These are phyloP conservation scores for Closterium sp. DNA, from an alignment of 139 green algal genomes.

Conservation along the genomic window DNA sequence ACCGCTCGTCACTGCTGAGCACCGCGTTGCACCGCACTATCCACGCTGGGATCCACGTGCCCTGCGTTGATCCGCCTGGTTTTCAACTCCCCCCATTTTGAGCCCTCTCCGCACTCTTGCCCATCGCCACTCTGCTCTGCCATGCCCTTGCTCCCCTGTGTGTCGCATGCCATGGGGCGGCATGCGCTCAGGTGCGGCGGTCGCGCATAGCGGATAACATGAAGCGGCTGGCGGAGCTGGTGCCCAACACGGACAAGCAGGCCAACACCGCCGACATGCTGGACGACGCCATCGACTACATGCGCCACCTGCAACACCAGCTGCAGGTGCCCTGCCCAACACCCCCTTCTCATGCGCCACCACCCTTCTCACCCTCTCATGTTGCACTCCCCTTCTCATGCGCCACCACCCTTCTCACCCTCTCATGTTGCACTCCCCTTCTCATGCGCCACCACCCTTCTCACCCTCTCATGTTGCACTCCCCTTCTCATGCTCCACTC, in stretches of 20 bases:
- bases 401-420: too few relatives aligned
- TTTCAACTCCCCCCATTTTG: background rate
- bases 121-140: too few relatives aligned
- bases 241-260: slow-evolving; percentile 39
- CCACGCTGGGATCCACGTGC: too few relatives aligned
- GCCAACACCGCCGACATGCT: slow-evolving; percentile 44
- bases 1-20: background rate
- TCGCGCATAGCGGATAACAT: slow-evolving; percentile 39
- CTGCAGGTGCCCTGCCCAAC: too few relatives aligned
- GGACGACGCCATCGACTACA: slow-evolving; percentile 35
- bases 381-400: too few relatives aligned
- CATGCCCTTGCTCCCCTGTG: background rate
- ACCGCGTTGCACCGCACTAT: too few relatives aligned
- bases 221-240: slow-evolving; percentile 28
- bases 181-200: slow-evolving; percentile 33
- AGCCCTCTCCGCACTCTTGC: too few relatives aligned
- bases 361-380: background rate
- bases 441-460: too few relatives aligned
- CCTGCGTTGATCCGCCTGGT: background rate
- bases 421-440: too few relatives aligned
- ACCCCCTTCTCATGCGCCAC: background rate
- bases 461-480: too few relatives aligned
- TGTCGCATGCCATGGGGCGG: slow-evolving; percentile 12
- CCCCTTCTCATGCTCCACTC: background rate
- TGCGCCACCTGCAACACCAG: slow-evolving; percentile 27